Base-by-base conservation (phyloP, 352 stramenopile species). In the Globisporangium paddicum region DNA sequence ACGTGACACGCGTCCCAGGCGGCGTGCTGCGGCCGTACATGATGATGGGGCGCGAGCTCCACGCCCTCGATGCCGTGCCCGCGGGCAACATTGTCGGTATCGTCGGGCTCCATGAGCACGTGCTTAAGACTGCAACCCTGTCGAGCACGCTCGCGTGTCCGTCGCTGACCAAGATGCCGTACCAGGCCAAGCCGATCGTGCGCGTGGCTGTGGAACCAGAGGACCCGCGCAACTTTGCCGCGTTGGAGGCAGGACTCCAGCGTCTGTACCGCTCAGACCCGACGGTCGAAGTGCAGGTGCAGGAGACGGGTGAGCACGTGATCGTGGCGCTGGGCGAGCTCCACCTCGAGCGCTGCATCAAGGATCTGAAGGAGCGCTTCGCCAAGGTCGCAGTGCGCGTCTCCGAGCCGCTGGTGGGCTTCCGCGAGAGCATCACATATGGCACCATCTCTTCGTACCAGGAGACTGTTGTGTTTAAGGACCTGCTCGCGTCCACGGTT, bases 261-360 rank as follows among this genome's bases (percentile, higher is more conserved):
- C 84, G 87, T n/a, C 64, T 98, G 8, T 97, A 97, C 66, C 87
- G 92, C 25, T 95, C 87, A 2, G 93, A 98, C 53, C 86, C 92
- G 19, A 96, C 89, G 0, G 93, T 97, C n/a, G 92, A 98, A 70
- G 90, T 97, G 8, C 84, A 91, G 19, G 83, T 96, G 0, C 83
- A 94, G 62, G 81, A 95, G 51, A 95, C 81, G 5, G 92, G 92
- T 11, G 89, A 98, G 42, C 86, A 97, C 55, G 87, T 97, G 5
- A 85, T 98, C 55, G 79, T 90, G 40, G 91, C 89, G 41, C 67
- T 98, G 0, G 92, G 92, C 23, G 92, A 98, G 50, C 75, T 98
- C 10, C 92, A 98, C 55, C 58, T 98, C 23, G 91, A 97, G 64
- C 84, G 87, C 14, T 97, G 90, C 57, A 86, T 97, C 30, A 97